phyloP scores from a whole-genome alignment of 768 basidiomycete genomes.

The Xerocomellus dryophilus region DNA sequence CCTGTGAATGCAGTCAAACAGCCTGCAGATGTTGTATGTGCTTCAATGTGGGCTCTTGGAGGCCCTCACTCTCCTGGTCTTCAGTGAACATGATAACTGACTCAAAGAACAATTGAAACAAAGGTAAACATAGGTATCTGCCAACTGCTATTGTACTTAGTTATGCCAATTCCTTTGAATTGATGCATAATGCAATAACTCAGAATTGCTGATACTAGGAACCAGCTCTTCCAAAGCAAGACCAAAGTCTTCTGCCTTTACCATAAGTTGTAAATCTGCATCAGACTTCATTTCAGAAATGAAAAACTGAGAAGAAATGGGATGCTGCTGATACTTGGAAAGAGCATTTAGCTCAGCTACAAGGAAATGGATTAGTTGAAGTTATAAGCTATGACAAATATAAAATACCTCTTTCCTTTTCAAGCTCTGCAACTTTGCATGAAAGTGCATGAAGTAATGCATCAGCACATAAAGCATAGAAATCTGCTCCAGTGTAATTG shows the following conservation, averaged over 20 bases:
- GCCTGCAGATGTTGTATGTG: too few species aligned
- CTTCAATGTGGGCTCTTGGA: too few species aligned
- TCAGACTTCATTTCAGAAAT: constrained; percentile 75
- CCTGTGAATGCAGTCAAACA: too few species aligned
- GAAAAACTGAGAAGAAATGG: constrained; percentile 87
- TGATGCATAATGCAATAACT: constrained; percentile 78
- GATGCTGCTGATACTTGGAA: constrained; percentile 44
- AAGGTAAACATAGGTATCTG: not conserved
- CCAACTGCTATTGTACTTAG: not conserved
- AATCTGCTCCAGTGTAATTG: constrained; percentile 96
- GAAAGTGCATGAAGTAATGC: constrained; percentile 96
- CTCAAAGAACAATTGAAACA: too few species aligned
- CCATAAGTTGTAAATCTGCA: constrained; percentile 71
- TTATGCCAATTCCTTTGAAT: constrained; percentile 38
- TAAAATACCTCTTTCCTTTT: constrained; percentile 61
- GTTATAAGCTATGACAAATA: not conserved
- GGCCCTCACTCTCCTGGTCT: too few species aligned
- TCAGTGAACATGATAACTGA: too few species aligned
- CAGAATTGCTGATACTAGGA: constrained; percentile 80
- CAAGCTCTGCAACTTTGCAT: constrained; percentile 76
- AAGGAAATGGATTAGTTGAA: not conserved
- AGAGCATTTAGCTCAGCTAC: constrained; percentile 43
- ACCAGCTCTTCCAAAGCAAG: constrained; percentile 65
- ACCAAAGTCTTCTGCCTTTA: constrained; percentile 73
- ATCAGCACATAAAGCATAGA: constrained; percentile 96